Evolutionary conservation across 1,139 yeast genomes (phyloP), one percentile per base, ranked within the genome.

Genomic region (Meyerozyma carpophila): DNA sequence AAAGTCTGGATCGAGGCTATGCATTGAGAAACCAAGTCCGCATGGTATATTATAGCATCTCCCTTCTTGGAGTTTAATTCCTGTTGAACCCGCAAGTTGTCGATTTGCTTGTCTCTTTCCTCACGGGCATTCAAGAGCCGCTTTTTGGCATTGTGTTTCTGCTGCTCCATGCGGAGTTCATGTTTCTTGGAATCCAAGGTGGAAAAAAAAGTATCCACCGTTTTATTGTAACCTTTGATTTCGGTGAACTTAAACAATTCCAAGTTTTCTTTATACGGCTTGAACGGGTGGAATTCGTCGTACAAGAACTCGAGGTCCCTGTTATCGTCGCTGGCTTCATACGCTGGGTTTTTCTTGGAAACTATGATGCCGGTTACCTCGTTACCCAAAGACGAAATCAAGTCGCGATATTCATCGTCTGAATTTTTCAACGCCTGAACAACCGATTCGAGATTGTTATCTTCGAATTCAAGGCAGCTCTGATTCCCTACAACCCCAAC

Each of bases 221-320:
- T 84, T 46, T 78, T 76, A 56, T 88, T 90, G 59, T 89, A 93
- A 0, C 95, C 91, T 8, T 62, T 54, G 8, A 79, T 62, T 28
- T 62, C 62, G 3, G 69, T 61, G 37, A 74, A 62, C 42, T 64
- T 64, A 41, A 62, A 62, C 21, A 57, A 49, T 14, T 64, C 68
- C 3, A 52, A 50, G 26, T 62, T 52, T 43, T 71, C 69, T 47
- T 76, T 68, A 44, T 63, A 57, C 0, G 96, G 96, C 43, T 71
- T 61, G 60, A 84, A 90, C 0, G 98, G 97, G 61, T 87, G 95
- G 58, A 89, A 93, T 49, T 87, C 95, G 44, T 88, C 95, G 50
- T 77, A 86, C 2, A 83, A 61, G 46, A 66, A 80, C 51, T 81
- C 79, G 54, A 77, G 66, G 36, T 61, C 64, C 24, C 59, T 60